Evolutionary conservation across 177 flowering plant species (phyloP).

Genomic region (Vitis hybrid): DNA sequence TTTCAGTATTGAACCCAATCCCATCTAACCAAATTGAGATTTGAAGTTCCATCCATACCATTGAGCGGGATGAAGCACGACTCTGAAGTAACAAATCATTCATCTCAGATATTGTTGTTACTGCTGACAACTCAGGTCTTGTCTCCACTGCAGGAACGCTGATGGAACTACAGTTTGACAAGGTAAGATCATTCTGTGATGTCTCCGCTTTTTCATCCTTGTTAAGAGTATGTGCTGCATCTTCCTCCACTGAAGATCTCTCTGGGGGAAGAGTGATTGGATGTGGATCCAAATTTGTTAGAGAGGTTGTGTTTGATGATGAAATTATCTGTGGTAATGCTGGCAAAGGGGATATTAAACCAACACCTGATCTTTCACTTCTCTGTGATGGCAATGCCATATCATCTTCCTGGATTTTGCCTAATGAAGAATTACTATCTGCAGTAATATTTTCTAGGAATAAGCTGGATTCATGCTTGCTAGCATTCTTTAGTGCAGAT

Average conservation of each 20-base stretch:
- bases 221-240: conserved; percentile 1
- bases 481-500: conserved; percentile 12
- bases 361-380: conserved; percentile 4
- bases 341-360: conserved; percentile 9
- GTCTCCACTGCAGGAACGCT: conserved; percentile 14
- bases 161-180: conserved; percentile 5
- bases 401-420: background rate
- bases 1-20: background rate
- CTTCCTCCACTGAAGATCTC: conserved; percentile 18
- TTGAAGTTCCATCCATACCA: conserved; percentile 29
- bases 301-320: conserved; percentile 9
- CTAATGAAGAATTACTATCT: conserved; percentile 1
- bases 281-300: conserved; percentile 10
- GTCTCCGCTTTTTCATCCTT: conserved; percentile 9
- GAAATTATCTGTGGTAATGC: conserved; percentile 13
- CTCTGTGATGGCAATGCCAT: background rate
- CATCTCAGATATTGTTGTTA: conserved; percentile 52
- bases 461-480: conserved; percentile 6
- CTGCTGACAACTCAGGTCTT: conserved; percentile 15
- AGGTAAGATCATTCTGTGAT: conserved; percentile 1
- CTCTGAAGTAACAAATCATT: conserved; percentile 35
- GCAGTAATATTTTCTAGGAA: conserved; percentile 6
- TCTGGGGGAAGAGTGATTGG: conserved; percentile 3
- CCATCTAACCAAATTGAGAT: background rate
- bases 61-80: conserved; percentile 30